phyloP scores from a whole-genome alignment of 2,329 filamentous ascomycete species.

The Hypocreales sp. region DNA sequence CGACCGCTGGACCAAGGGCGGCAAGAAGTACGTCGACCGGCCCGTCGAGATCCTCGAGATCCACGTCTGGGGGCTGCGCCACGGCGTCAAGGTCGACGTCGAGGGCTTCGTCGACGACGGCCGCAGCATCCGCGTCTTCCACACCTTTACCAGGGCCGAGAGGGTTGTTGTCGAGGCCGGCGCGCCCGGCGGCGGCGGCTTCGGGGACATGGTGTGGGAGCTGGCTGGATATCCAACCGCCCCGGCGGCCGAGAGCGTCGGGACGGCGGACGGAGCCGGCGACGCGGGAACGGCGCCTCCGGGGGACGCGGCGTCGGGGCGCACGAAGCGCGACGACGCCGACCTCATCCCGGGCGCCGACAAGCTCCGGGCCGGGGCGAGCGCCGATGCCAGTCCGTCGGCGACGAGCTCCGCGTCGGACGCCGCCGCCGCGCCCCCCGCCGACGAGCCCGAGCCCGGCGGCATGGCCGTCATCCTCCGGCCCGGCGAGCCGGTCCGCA shows the following conservation, averaged over 20 bases:
- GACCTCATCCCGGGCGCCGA: constrained; percentile 14
- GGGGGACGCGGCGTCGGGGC: constrained; percentile 5
- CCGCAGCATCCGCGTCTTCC: constrained; percentile 68
- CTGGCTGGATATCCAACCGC: constrained; percentile 27
- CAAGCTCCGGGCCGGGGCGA: constrained; percentile 9
- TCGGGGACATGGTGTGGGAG: constrained; percentile 37
- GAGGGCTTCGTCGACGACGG: constrained; percentile 83
- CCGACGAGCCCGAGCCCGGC: constrained; percentile 33
- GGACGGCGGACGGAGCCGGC: constrained; percentile 15
- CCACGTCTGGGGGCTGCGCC: constrained; percentile 74
- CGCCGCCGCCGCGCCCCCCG: constrained; percentile 5
- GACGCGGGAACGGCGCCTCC: constrained; percentile 1
- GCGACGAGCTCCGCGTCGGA: constrained; percentile 3
- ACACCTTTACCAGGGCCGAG: constrained; percentile 64
- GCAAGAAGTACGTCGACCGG: constrained; percentile 69
- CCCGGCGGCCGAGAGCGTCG: constrained; percentile 21
- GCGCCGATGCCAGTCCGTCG: constrained; percentile 3
- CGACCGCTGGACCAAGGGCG: constrained; percentile 62
- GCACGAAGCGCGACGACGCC: constrained; percentile 13
- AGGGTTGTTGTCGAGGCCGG: constrained; percentile 49
- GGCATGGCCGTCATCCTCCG: constrained; percentile 67
- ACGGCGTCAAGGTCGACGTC: constrained; percentile 76
- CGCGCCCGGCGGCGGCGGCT: constrained; percentile 30
- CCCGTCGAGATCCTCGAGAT: constrained; percentile 76
- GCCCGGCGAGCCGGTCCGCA: constrained; percentile 48